These are phyloP conservation scores for Fusarium nurragi DNA, from an alignment of 2,329 filamentous ascomycete genomes.

Conservation along the genomic window DNA sequence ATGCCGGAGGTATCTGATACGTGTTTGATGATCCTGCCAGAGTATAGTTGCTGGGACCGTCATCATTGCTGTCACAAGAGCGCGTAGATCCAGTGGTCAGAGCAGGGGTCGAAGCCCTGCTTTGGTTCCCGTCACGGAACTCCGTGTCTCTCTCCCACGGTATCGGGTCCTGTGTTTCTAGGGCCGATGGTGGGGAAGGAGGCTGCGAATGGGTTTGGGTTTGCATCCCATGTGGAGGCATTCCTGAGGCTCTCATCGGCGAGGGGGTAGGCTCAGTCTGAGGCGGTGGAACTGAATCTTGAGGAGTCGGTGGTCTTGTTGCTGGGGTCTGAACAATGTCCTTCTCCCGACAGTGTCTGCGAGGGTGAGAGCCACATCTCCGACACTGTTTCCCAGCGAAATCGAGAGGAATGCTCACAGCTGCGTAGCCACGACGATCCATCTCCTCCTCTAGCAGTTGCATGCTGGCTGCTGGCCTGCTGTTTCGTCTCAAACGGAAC, in stretches of 20 bases:
- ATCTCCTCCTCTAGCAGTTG: conserved; percentile 7
- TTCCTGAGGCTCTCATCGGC: background rate
- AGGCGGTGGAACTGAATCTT: background rate
- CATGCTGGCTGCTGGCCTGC: background rate
- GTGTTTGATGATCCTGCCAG: background rate
- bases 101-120: conserved; percentile 4
- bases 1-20: background rate
- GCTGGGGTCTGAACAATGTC: background rate
- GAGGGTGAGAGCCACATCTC: conserved; percentile 28
- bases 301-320: background rate
- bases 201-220: background rate
- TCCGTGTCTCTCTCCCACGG: background rate
- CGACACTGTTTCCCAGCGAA: conserved; percentile 25
- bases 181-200: background rate
- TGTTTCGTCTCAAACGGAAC: background rate
- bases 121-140: background rate
- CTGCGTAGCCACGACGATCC: background rate
- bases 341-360: conserved; percentile 18
- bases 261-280: background rate
- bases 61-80: conserved; percentile 7
- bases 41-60: background rate
- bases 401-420: conserved; percentile 11
- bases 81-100: conserved; percentile 17
- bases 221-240: background rate
- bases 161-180: background rate